Base-by-base conservation (phyloP, 2,329 filamentous ascomycete genomes). In the Nemania diffusa region DNA sequence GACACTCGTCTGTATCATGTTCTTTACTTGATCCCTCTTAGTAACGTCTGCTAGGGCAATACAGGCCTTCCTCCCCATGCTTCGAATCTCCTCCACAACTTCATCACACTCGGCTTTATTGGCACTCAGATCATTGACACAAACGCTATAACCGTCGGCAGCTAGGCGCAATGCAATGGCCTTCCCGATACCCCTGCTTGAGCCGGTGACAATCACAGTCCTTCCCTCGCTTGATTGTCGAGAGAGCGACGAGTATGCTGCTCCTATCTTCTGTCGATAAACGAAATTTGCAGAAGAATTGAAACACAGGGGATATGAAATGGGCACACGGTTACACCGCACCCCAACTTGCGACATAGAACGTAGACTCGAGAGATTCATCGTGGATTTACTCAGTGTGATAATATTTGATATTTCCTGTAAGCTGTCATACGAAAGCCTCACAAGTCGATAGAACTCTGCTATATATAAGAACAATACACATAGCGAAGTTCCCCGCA, bases 81-180 rank as follows among this genome's bases (percentile, higher is more conserved):
- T 67, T 62, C 83, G 77, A 61, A 91, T 87, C 69, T 89, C 83
- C 22, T 82, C 78, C 9, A 84, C 85, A 0, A 84, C 81, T 24
- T 84, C 81, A 58, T 89, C 83, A 67, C 87, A 85, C 0, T 80
- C 83, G 3, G 81, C 71, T 57, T 83, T 77, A 69, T 90, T 87
- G 15, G 84, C 80, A 29, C 80, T 70, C 17, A 91, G 79, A 70
- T 91, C 89, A 74, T 90, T 91, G 69, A 92, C 80, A 73, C 87
- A 90, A 57, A 92, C 81, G 70, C 88, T 83, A 78, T 91, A 92
- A 61, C 89, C 89, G 68, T 91, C 90, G 24, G 82, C 78, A 5
- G 89, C 89, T 17, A 92, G 82, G 2, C 89, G 87, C 7, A 90
- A 78, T 20, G 88, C 89, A 60, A 90, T 89, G 22, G 87, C 84